Evolutionary conservation across 495 filamentous ascomycete genomes (phyloP).

Genomic region (Cudoniella acicularis): DNA sequence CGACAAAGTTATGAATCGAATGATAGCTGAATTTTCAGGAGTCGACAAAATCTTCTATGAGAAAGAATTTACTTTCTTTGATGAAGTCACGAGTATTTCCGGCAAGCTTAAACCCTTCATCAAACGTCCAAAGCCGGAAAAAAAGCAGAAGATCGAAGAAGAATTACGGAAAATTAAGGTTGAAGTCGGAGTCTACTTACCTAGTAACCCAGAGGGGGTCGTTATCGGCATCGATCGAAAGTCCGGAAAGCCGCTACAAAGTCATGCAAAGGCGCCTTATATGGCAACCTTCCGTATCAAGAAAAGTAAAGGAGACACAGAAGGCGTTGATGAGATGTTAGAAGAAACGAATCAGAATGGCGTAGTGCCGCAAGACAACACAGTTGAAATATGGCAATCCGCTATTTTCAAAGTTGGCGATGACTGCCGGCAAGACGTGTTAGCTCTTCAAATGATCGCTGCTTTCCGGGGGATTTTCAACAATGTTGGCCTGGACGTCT

Average conservation of each 20-base stretch:
- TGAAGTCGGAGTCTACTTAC: conserved; percentile 94
- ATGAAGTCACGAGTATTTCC: conserved; percentile 91
- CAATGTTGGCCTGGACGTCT: conserved; percentile 90
- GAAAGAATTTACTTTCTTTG: conserved; percentile 95
- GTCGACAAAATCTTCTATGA: conserved; percentile 86
- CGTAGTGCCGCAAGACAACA: conserved; percentile 30
- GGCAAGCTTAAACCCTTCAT: conserved; percentile 94
- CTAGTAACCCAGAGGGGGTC: conserved; percentile 93
- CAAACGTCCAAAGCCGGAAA: conserved; percentile 88
- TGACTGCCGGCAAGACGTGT: conserved; percentile 94
- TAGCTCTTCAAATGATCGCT: conserved; percentile 96
- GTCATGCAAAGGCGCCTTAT: conserved; percentile 95
- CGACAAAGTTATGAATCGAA: conserved; percentile 80
- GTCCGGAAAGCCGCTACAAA: conserved; percentile 94
- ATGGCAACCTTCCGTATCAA: conserved; percentile 98
- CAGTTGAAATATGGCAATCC: conserved; percentile 94
- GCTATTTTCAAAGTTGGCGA: conserved; percentile 99
- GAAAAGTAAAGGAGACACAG: conserved; percentile 55
- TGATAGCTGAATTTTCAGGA: conserved; percentile 75
- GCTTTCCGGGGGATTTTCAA: conserved; percentile 96
- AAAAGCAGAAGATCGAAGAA: conserved; percentile 99
- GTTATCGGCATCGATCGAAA: conserved; percentile 97
- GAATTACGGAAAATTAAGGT: conserved; percentile 95
- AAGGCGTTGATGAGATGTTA: conserved; percentile 44
- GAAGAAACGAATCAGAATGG: conserved; percentile 24